phyloP scores from a whole-genome alignment of 768 basidiomycete species.

The Boletus vermiculosoides region DNA sequence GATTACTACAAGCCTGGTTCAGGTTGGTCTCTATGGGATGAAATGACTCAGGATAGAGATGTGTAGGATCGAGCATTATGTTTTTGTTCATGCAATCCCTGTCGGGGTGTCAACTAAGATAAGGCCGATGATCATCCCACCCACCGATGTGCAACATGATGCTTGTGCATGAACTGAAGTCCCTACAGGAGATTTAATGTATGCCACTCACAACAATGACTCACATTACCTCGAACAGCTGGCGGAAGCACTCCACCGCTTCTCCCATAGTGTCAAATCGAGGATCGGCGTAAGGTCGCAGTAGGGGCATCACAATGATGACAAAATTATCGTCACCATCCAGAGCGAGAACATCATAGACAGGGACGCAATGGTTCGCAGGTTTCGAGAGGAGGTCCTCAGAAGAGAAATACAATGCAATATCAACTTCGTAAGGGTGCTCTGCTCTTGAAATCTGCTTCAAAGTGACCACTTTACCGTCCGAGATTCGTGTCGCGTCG shows the following conservation, averaged over 20 bases:
- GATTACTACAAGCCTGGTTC: conserved; percentile 15
- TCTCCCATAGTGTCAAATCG: conserved; percentile 17
- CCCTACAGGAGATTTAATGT: conserved; percentile 21
- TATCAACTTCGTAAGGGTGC: conserved; percentile 24
- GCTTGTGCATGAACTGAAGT: conserved; percentile 36
- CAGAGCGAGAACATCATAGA: conserved; percentile 15
- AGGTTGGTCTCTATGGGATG: conserved; percentile 20
- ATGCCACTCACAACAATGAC: background rate
- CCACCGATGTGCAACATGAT: conserved; percentile 34
- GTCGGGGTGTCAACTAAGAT: too few relatives aligned
- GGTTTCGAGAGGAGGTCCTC: background rate
- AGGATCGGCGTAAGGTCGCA: conserved; percentile 19
- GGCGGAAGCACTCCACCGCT: conserved; percentile 26
- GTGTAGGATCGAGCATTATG: conserved; percentile 31
- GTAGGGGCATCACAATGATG: conserved; percentile 33
- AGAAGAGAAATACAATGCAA: conserved; percentile 22
- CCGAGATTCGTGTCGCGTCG: conserved; percentile 33
- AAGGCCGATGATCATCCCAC: background rate
- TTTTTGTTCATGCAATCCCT: conserved; percentile 33
- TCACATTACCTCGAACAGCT: conserved; percentile 30
- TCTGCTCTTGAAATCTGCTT: conserved; percentile 20
- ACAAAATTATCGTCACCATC: conserved; percentile 8
- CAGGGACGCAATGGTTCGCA: conserved; percentile 28
- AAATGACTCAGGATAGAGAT: conserved; percentile 26
- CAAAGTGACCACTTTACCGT: conserved; percentile 29